These are phyloP conservation scores for Colletotrichum lini DNA, from an alignment of 2,329 filamentous ascomycete genomes.

Conservation along the genomic window DNA sequence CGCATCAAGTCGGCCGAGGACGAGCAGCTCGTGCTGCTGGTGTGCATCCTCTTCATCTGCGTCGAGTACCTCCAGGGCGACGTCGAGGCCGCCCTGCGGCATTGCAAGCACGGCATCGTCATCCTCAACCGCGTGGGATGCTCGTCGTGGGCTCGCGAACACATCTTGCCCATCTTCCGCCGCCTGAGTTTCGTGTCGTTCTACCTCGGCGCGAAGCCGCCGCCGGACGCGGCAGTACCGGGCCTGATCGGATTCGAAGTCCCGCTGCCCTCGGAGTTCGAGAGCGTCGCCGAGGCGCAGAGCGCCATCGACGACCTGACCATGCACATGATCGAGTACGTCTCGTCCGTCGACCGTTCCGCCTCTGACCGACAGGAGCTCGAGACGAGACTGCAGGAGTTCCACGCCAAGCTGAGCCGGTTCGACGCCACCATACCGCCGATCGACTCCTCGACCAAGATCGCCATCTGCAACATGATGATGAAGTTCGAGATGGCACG, in stretches of 20 bases:
- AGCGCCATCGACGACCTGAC: slow-evolving; percentile 54
- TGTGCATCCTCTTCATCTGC: slow-evolving; percentile 66
- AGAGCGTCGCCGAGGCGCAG: slow-evolving; percentile 50
- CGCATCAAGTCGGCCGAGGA: slow-evolving; percentile 47
- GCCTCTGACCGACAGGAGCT: slow-evolving; percentile 47
- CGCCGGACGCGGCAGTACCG: slow-evolving; percentile 51
- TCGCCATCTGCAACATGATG: slow-evolving; percentile 28
- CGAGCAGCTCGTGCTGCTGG: slow-evolving; percentile 54
- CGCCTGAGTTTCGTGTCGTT: slow-evolving; percentile 31
- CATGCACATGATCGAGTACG: slow-evolving; percentile 20
- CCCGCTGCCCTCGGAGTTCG: slow-evolving; percentile 53
- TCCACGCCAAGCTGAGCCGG: slow-evolving; percentile 48
- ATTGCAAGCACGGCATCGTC: slow-evolving; percentile 33
- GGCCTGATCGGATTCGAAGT: slow-evolving; percentile 50
- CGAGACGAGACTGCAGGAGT: slow-evolving; percentile 50
- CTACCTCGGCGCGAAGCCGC: slow-evolving; percentile 39
- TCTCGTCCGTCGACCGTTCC: slow-evolving; percentile 50
- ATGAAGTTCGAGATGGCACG: slow-evolving; percentile 50
- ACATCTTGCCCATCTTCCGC: slow-evolving; percentile 32
- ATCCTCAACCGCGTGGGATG: slow-evolving; percentile 43
- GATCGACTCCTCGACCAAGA: slow-evolving; percentile 12
- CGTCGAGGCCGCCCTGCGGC: slow-evolving; percentile 50
- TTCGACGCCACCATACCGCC: slow-evolving; percentile 48
- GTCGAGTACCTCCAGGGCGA: slow-evolving; percentile 68
- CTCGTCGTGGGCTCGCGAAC: slow-evolving; percentile 56